phyloP scores from a whole-genome alignment of 2,329 filamentous ascomycete genomes.

The Cadophora luteo-olivacea region DNA sequence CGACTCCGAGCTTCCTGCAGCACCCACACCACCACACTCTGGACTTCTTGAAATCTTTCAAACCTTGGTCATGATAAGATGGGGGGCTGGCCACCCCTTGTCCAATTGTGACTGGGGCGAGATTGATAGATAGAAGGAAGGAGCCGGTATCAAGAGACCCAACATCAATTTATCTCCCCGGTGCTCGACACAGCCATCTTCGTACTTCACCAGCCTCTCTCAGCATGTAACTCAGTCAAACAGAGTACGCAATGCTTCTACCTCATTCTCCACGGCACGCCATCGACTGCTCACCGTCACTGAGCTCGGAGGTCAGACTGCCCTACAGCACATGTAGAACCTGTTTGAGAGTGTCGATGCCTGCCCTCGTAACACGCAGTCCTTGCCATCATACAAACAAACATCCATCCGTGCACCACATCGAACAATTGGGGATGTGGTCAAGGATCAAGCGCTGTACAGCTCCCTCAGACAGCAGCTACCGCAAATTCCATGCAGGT shows the following conservation, averaged over 20 bases:
- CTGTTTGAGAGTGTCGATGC: too few species aligned
- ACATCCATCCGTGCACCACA: background rate
- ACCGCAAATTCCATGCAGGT: background rate
- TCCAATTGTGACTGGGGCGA: background rate
- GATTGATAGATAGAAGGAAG: background rate
- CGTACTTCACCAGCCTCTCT: background rate
- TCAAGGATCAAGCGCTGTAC: background rate
- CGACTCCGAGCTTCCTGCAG: background rate
- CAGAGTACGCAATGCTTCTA: background rate
- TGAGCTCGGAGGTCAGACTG: background rate
- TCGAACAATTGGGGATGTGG: background rate
- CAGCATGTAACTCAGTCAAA: background rate
- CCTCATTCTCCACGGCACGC: background rate
- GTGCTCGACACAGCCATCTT: background rate
- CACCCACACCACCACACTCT: background rate
- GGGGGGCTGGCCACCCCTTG: conserved; percentile 10
- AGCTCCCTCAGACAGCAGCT: background rate
- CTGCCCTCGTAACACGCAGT: too few species aligned
- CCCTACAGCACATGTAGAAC: too few species aligned
- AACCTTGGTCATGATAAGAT: background rate
- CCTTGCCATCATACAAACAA: too few species aligned
- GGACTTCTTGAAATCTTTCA: background rate
- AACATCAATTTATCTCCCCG: background rate
- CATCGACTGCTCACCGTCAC: background rate
- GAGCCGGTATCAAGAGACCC: background rate